Conservation (phyloP, 2,329 filamentous ascomycete genomes). For the Hypoxylon sp. region DNA sequence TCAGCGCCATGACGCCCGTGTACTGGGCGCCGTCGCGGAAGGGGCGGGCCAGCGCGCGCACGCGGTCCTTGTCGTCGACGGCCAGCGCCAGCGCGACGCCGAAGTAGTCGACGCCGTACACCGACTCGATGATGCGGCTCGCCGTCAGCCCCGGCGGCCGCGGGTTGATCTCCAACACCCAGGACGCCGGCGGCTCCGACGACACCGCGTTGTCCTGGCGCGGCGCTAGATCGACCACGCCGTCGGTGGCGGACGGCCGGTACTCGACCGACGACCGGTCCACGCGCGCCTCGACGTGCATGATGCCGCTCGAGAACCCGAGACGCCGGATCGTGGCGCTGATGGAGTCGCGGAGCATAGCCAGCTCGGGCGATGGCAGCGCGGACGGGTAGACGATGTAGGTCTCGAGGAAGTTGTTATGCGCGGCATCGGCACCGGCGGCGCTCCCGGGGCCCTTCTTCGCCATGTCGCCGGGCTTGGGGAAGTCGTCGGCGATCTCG, state of each 20-base stretch:
- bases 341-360: conserved; percentile 29
- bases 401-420: conserved; percentile 40
- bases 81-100: conserved; percentile 38
- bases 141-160: conserved; percentile 41
- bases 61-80: conserved; percentile 35
- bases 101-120: conserved; percentile 44
- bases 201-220: not conserved
- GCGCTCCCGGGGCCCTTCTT: conserved; percentile 1
- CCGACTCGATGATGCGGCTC: conserved; percentile 38
- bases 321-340: conserved; percentile 30
- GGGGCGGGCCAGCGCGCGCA: conserved; percentile 34
- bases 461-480: conserved; percentile 37
- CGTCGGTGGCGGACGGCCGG: conserved; percentile 4
- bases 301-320: conserved; percentile 39
- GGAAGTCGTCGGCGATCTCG: conserved; percentile 45
- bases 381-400: conserved; percentile 43
- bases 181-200: conserved; percentile 24
- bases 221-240: conserved; percentile 25
- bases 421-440: conserved; percentile 10
- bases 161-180: conserved; percentile 43
- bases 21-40: conserved; percentile 38
- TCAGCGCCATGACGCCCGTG: conserved; percentile 40
- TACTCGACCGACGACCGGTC: conserved; percentile 37
- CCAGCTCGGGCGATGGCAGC: conserved; percentile 36
- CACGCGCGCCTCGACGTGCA: conserved; percentile 42